Percentiles rank a stretch among this genome's conserved stretches.
Conservation (phyloP, 2,329 filamentous ascomycete species). For the Dothideomycetes sp. region DNA sequence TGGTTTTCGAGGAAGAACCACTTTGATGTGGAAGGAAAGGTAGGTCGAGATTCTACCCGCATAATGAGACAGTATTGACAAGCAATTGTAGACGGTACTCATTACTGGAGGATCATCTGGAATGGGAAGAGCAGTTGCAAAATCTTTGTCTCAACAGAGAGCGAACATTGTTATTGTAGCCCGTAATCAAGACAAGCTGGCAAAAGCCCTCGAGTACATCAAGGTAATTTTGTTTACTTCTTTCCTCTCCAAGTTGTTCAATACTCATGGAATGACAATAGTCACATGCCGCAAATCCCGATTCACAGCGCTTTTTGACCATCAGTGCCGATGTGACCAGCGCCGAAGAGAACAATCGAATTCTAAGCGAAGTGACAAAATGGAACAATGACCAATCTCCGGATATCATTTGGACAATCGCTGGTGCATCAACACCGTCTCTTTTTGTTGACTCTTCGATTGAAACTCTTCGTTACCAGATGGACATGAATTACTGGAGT, state of each 20-base stretch:
- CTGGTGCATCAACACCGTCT: constrained; percentile 62
- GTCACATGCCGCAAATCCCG: not conserved
- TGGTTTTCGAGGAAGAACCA: constrained; percentile 60
- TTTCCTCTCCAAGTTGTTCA: not conserved
- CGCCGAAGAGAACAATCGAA: constrained; percentile 56
- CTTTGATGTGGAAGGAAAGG: constrained; percentile 77
- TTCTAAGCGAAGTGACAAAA: constrained; percentile 61
- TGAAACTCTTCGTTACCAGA: constrained; percentile 60
- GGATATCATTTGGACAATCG: constrained; percentile 87
- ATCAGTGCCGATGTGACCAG: constrained; percentile 75
- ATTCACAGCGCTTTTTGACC: constrained; percentile 65
- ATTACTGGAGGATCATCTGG: constrained; percentile 90
- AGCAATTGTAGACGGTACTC: constrained; percentile 64
- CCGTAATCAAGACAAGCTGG: constrained; percentile 65
- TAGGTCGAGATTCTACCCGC: constrained; percentile 36
- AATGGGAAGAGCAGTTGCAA: constrained; percentile 70
- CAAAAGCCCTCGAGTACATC: constrained; percentile 57
- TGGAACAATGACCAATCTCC: constrained; percentile 70
- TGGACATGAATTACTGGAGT: constrained; percentile 90
- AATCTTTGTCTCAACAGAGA: constrained; percentile 69
- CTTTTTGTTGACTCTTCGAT: constrained; percentile 70
- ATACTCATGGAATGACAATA: not conserved
- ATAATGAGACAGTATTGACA: too few relatives aligned
- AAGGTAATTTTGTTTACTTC: constrained; percentile 39
- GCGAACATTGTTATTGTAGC: constrained; percentile 82